These are phyloP conservation scores for Fusarium sp. DNA, from an alignment of 2,329 filamentous ascomycete species.

Conservation along the genomic window DNA sequence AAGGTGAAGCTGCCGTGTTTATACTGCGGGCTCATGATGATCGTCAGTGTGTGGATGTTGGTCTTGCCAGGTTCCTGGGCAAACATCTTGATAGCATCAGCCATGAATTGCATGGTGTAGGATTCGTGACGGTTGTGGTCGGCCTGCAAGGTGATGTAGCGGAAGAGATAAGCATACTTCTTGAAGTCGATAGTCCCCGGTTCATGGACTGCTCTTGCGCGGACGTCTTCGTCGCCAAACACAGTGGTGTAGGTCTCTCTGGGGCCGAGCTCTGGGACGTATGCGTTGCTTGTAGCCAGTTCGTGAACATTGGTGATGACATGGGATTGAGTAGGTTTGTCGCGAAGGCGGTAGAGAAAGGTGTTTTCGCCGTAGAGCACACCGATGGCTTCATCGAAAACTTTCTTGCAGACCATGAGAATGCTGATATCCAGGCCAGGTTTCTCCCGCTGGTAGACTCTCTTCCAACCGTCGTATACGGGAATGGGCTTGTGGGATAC, in stretches of 20 bases:
- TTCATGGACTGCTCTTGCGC: slow-evolving; percentile 8
- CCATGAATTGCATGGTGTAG: slow-evolving; percentile 48
- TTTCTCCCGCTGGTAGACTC: slow-evolving; percentile 47
- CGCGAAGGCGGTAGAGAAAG: slow-evolving; percentile 60
- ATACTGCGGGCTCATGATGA: slow-evolving; percentile 53
- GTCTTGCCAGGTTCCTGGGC: slow-evolving; percentile 21
- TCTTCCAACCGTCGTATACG: slow-evolving; percentile 51
- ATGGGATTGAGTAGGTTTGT: slow-evolving; percentile 41
- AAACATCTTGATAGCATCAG: slow-evolving; percentile 53
- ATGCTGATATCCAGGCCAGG: slow-evolving; percentile 52
- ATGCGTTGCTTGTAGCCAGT: slow-evolving; percentile 32
- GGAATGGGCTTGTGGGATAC: slow-evolving; percentile 47
- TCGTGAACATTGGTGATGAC: slow-evolving; percentile 25
- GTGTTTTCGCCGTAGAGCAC: slow-evolving; percentile 61
- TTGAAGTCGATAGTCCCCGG: slow-evolving; percentile 47
- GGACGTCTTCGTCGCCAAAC: slow-evolving; percentile 1
- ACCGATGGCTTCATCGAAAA: slow-evolving; percentile 53
- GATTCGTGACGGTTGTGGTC: slow-evolving; percentile 53
- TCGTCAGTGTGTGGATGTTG: slow-evolving; percentile 55
- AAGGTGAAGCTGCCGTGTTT: slow-evolving; percentile 47
- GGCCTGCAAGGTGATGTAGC: slow-evolving; percentile 56
- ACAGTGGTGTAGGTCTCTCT: not conserved
- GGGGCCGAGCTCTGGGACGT: not conserved
- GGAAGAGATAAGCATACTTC: slow-evolving; percentile 55
- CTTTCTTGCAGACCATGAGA: slow-evolving; percentile 49